Evolutionary conservation across 2,329 filamentous ascomycete genomes (phyloP).

Genomic region (Ophiostoma quercus): DNA sequence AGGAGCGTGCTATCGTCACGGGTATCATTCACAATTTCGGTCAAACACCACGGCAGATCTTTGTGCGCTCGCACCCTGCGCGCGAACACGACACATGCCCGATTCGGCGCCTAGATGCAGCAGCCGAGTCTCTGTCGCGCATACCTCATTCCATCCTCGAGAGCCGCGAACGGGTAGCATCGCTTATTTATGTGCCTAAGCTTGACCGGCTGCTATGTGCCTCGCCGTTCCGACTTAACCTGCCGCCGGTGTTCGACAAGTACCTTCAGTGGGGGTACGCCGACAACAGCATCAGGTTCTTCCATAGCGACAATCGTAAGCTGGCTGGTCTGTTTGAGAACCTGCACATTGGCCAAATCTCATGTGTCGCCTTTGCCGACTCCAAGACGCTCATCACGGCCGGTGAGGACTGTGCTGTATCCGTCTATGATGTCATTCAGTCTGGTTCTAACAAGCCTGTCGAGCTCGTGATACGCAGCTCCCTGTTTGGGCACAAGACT

Average conservation of each 20-base stretch:
- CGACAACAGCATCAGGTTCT: conserved; percentile 84
- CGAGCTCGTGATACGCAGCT: conserved; percentile 71
- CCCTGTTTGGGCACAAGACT: conserved; percentile 83
- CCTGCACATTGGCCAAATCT: conserved; percentile 84
- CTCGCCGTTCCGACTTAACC: conserved; percentile 77
- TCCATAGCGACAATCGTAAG: conserved; percentile 75
- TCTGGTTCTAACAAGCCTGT: conserved; percentile 59
- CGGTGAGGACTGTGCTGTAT: conserved; percentile 86
- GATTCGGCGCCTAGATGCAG: conserved; percentile 67
- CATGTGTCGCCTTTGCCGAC: conserved; percentile 77
- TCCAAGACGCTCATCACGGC: conserved; percentile 87
- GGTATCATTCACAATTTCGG: conserved; percentile 98
- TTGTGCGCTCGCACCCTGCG: conserved; percentile 71
- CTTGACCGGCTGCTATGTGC: conserved; percentile 79
- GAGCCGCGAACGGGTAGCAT: conserved; percentile 73
- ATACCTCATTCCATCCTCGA: conserved; percentile 72
- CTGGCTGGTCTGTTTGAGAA: conserved; percentile 87
- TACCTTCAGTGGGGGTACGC: conserved; percentile 95
- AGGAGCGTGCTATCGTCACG: conserved; percentile 82
- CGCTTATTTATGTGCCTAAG: conserved; percentile 71
- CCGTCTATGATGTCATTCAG: conserved; percentile 71
- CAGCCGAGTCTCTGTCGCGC: conserved; percentile 68
- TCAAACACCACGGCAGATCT: conserved; percentile 94
- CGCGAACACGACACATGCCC: conserved; percentile 64
- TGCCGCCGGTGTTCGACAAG: conserved; percentile 80